Conservation (phyloP, 352 stramenopile species). For the Pythium brachiatum region DNA sequence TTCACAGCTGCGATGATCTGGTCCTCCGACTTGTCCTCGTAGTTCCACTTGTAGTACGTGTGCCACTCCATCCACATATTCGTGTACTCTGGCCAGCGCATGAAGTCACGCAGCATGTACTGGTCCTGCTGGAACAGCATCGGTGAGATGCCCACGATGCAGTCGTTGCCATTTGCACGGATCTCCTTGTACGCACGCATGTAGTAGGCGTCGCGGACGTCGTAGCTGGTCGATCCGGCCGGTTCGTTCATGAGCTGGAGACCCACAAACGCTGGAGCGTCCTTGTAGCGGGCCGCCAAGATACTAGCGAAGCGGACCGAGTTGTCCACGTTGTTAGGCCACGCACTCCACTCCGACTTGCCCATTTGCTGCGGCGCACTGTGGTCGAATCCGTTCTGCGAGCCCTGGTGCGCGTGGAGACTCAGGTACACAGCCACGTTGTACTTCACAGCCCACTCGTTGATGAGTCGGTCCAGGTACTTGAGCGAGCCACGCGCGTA, state of each 20-base stretch:
- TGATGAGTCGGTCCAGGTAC: constrained; percentile 56
- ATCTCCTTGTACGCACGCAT: constrained; percentile 35
- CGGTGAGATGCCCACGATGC: constrained; percentile 18
- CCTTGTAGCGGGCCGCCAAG: constrained; percentile 41
- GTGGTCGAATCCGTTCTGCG: constrained; percentile 58
- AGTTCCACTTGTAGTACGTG: constrained; percentile 32
- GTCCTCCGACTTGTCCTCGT: constrained; percentile 12
- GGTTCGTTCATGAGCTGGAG: constrained; percentile 62
- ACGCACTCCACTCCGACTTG: constrained; percentile 24
- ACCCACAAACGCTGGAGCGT: constrained; percentile 44
- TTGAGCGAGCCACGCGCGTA: constrained; percentile 32
- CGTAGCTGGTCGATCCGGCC: constrained; percentile 12
- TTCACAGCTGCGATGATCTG: constrained; percentile 14
- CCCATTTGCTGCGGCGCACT: constrained; percentile 27
- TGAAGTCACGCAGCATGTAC: constrained; percentile 20
- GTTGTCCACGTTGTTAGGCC: constrained; percentile 26
- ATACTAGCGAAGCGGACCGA: constrained; percentile 39
- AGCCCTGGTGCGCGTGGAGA: constrained; percentile 50
- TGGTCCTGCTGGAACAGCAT: constrained; percentile 12
- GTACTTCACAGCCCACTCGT: constrained; percentile 48
- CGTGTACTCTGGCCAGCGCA: constrained; percentile 15
- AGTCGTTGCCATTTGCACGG: constrained; percentile 28
- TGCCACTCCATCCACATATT: constrained; percentile 35
- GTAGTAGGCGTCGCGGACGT: constrained; percentile 44
- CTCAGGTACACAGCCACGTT: constrained; percentile 56